Conservation (phyloP, 768 basidiomycete species). For the Terana coerulea region DNA sequence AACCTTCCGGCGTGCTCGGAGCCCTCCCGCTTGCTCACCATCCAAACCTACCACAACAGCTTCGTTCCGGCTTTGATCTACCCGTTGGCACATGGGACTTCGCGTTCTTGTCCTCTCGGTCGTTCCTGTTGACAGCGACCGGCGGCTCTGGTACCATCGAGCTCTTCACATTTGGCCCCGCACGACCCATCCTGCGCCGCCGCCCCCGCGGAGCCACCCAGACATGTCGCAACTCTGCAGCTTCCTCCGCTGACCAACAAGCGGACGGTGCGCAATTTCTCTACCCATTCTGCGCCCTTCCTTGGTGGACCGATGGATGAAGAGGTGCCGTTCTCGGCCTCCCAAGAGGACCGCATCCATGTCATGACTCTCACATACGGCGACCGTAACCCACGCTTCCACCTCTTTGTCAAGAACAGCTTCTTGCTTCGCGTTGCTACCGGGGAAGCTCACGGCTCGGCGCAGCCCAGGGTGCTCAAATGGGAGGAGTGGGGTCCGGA, state of each 20-base stretch:
- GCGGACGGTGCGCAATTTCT: slow-evolving; percentile 15
- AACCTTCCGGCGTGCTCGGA: background rate
- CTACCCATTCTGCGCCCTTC: slow-evolving; percentile 27
- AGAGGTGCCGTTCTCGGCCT: slow-evolving; percentile 18
- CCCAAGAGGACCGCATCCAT: slow-evolving; percentile 24
- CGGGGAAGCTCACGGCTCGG: background rate
- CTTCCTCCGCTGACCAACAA: slow-evolving; percentile 20
- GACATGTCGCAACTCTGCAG: slow-evolving; percentile 22
- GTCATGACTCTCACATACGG: slow-evolving; percentile 26
- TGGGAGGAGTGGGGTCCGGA: slow-evolving; percentile 40
- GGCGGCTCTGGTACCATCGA: slow-evolving; percentile 35
- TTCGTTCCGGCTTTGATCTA: slow-evolving; percentile 20
- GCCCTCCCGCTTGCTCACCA: background rate
- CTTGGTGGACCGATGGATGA: slow-evolving; percentile 8
- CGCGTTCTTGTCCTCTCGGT: slow-evolving; percentile 40
- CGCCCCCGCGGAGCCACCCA: background rate
- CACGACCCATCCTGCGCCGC: background rate
- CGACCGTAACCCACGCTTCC: slow-evolving; percentile 18
- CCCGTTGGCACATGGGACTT: slow-evolving; percentile 37
- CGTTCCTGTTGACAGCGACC: slow-evolving; percentile 39
- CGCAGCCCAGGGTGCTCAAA: background rate
- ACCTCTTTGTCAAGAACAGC: slow-evolving; percentile 33
- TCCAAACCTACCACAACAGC: slow-evolving; percentile 23
- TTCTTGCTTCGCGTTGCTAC: slow-evolving; percentile 20
- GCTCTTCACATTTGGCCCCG: slow-evolving; percentile 35